A percentile compares a stretch with the other conserved stretches of the same genome.
Conservation (phyloP, 2,329 filamentous ascomycete genomes). For the Colletotrichum incanum region DNA sequence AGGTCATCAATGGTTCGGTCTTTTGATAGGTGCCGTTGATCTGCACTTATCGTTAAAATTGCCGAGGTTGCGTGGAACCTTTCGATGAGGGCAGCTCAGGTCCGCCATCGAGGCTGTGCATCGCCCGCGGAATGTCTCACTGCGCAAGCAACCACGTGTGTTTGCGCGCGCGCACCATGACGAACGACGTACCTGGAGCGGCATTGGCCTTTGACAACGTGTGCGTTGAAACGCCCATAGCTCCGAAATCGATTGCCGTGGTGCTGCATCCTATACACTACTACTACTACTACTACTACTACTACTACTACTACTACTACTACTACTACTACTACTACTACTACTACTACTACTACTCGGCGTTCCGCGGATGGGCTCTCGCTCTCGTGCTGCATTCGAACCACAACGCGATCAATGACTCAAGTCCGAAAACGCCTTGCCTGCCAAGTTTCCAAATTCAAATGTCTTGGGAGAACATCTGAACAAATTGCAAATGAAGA, state of each 20-base stretch:
- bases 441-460: neutral
- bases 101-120: constrained; percentile 7
- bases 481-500: neutral
- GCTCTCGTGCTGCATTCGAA: neutral
- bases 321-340: too few species aligned
- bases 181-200: neutral
- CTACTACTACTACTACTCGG: neutral
- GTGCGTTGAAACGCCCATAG: neutral
- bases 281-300: too few species aligned
- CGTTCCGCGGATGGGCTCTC: neutral
- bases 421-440: neutral
- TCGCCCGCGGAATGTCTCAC: neutral
- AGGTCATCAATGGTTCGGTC: constrained; percentile 4
- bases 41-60: neutral
- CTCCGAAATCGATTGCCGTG: neutral
- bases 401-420: neutral
- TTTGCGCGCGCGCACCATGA: neutral
- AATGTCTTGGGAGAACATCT: neutral
- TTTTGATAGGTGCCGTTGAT: neutral
- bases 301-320: too few species aligned
- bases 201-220: neutral
- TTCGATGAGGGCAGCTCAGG: neutral
- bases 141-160: neutral
- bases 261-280: neutral
- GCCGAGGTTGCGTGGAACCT: neutral